Conservation (phyloP, 768 basidiomycete species). For the Leccinum olivaceopallidum region DNA sequence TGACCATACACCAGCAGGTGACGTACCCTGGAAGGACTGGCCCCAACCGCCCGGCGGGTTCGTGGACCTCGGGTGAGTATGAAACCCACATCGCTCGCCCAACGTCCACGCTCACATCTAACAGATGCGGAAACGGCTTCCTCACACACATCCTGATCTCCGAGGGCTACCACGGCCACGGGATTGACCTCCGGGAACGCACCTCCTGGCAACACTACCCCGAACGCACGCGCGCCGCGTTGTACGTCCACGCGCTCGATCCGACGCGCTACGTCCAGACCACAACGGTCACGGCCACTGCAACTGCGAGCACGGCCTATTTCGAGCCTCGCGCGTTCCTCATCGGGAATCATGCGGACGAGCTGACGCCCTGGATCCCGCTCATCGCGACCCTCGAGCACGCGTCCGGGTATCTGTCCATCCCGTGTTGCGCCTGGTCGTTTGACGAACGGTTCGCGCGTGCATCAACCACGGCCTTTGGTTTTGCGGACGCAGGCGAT, state of each 20-base stretch:
- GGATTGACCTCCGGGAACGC: constrained; percentile 84
- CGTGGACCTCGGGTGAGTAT: constrained; percentile 77
- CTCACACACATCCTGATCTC: constrained; percentile 82
- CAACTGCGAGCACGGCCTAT: constrained; percentile 17
- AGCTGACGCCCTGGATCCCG: constrained; percentile 93
- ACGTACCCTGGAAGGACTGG: constrained; percentile 67
- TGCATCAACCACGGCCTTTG: constrained; percentile 32
- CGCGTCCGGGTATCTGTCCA: constrained; percentile 72
- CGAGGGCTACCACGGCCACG: constrained; percentile 84
- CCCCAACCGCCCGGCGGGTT: constrained; percentile 83
- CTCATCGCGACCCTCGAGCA: constrained; percentile 64
- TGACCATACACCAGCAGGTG: not conserved
- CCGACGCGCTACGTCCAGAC: constrained; percentile 38
- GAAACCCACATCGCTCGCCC: not conserved
- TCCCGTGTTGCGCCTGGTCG: constrained; percentile 90
- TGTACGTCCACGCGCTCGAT: constrained; percentile 73
- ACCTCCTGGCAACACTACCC: constrained; percentile 86
- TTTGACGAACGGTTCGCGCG: constrained; percentile 71
- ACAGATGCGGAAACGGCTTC: constrained; percentile 81
- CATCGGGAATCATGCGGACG: constrained; percentile 96
- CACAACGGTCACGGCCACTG: not conserved
- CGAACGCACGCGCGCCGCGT: constrained; percentile 50
- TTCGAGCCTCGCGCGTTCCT: constrained; percentile 62
- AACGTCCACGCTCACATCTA: not conserved
- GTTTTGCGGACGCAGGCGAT: constrained; percentile 24